phyloP scores from a whole-genome alignment of 2,329 filamentous ascomycete genomes.

The Chalaropsis ovoidea region DNA sequence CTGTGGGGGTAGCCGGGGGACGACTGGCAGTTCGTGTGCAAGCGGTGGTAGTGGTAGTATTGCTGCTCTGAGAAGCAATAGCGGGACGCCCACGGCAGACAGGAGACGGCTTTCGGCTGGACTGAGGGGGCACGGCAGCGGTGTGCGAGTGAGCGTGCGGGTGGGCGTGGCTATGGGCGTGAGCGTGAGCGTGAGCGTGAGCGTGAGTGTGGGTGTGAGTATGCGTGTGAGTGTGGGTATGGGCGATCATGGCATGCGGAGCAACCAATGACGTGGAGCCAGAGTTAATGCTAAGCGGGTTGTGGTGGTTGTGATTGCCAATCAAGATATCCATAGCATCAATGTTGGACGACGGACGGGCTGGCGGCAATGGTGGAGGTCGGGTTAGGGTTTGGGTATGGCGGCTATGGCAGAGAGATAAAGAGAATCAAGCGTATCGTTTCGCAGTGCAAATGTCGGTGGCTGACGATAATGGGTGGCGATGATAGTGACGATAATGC shows the following conservation, averaged over 20 bases:
- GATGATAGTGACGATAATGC: not conserved
- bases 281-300: constrained; percentile 9
- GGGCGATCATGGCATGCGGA: constrained; percentile 22
- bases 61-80: constrained; percentile 6
- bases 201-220: not conserved
- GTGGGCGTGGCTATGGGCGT: constrained; percentile 10
- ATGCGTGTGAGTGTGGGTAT: constrained; percentile 11
- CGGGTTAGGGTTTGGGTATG: not conserved
- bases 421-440: too few relatives aligned
- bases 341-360: not conserved
- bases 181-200: constrained; percentile 5
- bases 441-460: too few relatives aligned
- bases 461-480: not conserved
- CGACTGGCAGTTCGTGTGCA: not conserved
- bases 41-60: too few relatives aligned
- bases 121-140: not conserved
- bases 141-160: not conserved
- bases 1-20: not conserved
- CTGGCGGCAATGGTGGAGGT: not conserved
- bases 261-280: constrained; percentile 8
- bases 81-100: not conserved
- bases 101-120: not conserved
- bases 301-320: constrained; percentile 14
- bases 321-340: constrained; percentile 16
- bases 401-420: too few relatives aligned